Evolutionary conservation across 1,284 basidiomycete genomes (phyloP).

Genomic region (Ceratorhiza oryzae-sativae): DNA sequence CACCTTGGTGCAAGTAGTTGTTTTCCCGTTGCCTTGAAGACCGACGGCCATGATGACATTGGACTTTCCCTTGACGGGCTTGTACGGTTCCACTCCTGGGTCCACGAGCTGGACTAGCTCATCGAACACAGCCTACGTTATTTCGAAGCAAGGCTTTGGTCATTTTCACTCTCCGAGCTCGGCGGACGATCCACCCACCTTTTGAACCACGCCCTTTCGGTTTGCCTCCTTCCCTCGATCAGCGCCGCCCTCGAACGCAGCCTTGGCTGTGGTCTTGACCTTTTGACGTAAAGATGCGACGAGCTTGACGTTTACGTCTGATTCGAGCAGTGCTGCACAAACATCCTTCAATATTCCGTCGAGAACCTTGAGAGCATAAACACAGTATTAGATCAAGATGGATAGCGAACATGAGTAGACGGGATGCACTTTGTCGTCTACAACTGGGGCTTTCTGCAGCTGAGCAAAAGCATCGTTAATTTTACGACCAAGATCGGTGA

Average conservation of each 20-base stretch:
- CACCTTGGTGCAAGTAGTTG: slow-evolving; percentile 92
- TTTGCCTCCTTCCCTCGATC: slow-evolving; percentile 83
- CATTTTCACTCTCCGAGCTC: neutral
- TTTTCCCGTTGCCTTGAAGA: slow-evolving; percentile 96
- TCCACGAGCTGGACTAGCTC: slow-evolving; percentile 96
- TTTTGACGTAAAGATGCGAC: slow-evolving; percentile 87
- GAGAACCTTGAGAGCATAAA: slow-evolving; percentile 68
- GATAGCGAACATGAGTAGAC: slow-evolving; percentile 40
- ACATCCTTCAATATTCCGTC: slow-evolving; percentile 96
- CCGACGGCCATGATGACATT: slow-evolving; percentile 99
- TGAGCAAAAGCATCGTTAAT: slow-evolving; percentile 94
- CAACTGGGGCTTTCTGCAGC: slow-evolving; percentile 81
- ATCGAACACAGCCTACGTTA: slow-evolving; percentile 87
- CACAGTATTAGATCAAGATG: slow-evolving; percentile 40
- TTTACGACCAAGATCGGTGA: slow-evolving; percentile 93
- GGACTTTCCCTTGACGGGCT: slow-evolving; percentile 92
- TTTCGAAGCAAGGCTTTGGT: neutral
- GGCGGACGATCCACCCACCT: slow-evolving; percentile 58
- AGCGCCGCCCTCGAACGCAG: slow-evolving; percentile 70
- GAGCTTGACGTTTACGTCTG: slow-evolving; percentile 98
- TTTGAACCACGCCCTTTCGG: slow-evolving; percentile 87
- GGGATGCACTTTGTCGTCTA: slow-evolving; percentile 82
- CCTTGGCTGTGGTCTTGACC: slow-evolving; percentile 87
- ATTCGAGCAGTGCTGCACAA: slow-evolving; percentile 90
- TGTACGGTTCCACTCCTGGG: slow-evolving; percentile 92